A percentile compares a stretch with the other conserved stretches of the same genome.
Evolutionary conservation across 129 eudicot genomes (phyloP).

Genomic region (Arctium lappa): DNA sequence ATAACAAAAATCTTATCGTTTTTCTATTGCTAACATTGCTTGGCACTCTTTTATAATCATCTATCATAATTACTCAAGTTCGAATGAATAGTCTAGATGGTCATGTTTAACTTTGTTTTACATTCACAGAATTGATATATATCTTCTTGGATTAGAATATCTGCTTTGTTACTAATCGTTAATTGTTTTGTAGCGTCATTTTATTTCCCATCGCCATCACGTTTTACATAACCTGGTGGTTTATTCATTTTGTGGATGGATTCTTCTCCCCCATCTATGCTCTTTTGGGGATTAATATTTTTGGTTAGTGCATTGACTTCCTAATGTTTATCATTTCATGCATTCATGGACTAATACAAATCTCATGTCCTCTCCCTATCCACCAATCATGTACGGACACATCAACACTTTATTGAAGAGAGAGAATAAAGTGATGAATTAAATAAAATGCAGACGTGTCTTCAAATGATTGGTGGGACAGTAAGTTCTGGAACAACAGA

Average conservation of each 20-base stretch:
- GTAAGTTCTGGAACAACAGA: neutral
- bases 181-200: constrained; percentile 67
- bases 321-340: neutral
- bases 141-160: neutral
- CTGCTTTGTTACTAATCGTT: constrained; percentile 1
- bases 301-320: constrained; percentile 52
- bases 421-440: neutral
- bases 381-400: neutral
- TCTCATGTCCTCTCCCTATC: neutral
- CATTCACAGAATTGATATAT: no score
- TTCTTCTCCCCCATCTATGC: constrained; percentile 67
- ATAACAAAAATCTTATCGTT: neutral
- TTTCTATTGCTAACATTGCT: neutral
- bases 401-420: neutral
- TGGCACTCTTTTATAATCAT: neutral
- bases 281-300: constrained; percentile 64
- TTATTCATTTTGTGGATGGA: constrained; percentile 78
- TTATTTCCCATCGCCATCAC: constrained; percentile 71
- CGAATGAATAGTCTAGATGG: neutral
- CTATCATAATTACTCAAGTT: neutral
- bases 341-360: neutral
- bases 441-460: neutral
- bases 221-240: constrained; percentile 79
- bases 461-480: neutral
- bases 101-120: neutral